A percentile compares a stretch with the other conserved stretches of the same genome.
Evolutionary conservation across 768 basidiomycete genomes (phyloP).

Genomic region (Agrocybe chaxingu): DNA sequence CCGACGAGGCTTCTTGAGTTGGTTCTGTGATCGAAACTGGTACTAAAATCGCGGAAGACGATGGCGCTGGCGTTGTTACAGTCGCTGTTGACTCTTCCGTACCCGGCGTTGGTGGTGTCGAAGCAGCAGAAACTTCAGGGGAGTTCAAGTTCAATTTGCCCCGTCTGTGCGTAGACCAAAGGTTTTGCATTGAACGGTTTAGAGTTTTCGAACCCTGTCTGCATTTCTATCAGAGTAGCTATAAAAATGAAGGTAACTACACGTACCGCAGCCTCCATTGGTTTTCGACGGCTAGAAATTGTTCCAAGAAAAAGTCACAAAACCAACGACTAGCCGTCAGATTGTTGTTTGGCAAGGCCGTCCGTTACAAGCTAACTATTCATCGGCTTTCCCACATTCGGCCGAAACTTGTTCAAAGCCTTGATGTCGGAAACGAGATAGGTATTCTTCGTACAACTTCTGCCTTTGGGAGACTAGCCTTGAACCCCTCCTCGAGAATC

Average conservation of each 20-base stretch:
- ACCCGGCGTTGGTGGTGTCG: conserved; percentile 14
- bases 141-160: conserved; percentile 69
- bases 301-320: background rate
- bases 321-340: no score
- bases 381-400: no score
- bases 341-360: no score
- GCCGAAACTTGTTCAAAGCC: no score
- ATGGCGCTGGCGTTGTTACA: conserved; percentile 8
- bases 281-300: background rate
- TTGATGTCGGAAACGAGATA: no score
- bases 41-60: conserved; percentile 9
- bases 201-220: conserved; percentile 73
- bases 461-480: no score
- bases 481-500: no score
- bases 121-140: conserved; percentile 24
- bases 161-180: conserved; percentile 69
- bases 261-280: conserved; percentile 19
- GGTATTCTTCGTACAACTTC: no score
- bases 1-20: conserved; percentile 5
- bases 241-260: conserved; percentile 1
- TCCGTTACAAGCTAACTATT: no score
- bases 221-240: conserved; percentile 31
- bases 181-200: conserved; percentile 76
- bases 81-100: conserved; percentile 17
- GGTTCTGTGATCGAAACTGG: conserved; percentile 8